Base-by-base conservation (phyloP, 1,284 basidiomycete genomes). In the Ceratobasidium papillatum region DNA sequence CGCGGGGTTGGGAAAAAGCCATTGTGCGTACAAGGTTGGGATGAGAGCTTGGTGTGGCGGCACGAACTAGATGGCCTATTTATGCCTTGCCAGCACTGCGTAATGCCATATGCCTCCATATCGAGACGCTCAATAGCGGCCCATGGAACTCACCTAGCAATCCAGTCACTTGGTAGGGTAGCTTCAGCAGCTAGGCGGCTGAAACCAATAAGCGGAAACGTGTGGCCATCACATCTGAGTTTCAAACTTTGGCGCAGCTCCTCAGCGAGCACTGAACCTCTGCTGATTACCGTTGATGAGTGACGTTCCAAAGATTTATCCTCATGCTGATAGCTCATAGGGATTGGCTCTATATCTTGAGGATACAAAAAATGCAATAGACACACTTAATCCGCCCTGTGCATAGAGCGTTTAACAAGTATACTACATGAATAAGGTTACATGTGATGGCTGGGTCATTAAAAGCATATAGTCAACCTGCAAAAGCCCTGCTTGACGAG, bases 1-100 rank as follows among this genome's bases (percentile, higher is more conserved):
- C 66, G 14, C 66, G 66, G 12, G 51, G 52, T 43, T 69, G 66
- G 5, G 59, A 43, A 36, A 30, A 34, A 14, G 36, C 25, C 59
- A 61, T 61, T 41, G 36, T 5, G 34, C 8, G 59, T 25, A 43
- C n/a, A n/a, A n/a, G n/a, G n/a, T n/a, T n/a, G 36, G 17, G 41
- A 43, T 38, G 41, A n/a, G 34, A 61, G 34, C 59, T 59, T 43
- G 59, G 41, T 61, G 59, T 27, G 59, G 38, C 12, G 25, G 14
- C 59, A 61, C n/a, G 22, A 30, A 12, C 25, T 22, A 14, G 34
- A 22, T 34, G 9, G 22, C 41, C 59, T 61, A n/a, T 61, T 61
- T 61, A 61, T 41, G 59, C 59, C n/a, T n/a, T n/a, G n/a, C n/a
- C n/a, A n/a, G n/a, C n/a, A n/a, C n/a, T n/a, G n/a, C n/a, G n/a